Base-by-base conservation (phyloP, 1,284 basidiomycete genomes). In the Calocybe gambosa region DNA sequence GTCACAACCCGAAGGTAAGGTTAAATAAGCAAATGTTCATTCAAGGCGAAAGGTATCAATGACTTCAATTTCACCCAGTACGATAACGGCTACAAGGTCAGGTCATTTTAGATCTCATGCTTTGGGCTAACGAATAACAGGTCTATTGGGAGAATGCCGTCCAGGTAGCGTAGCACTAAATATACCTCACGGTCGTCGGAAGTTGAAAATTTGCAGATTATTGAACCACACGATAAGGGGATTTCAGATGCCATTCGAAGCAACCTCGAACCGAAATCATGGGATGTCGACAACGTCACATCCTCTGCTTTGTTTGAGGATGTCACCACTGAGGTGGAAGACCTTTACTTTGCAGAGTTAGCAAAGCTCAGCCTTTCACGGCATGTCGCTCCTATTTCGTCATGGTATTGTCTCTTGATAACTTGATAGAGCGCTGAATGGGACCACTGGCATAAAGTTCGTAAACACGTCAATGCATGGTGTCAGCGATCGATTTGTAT, bases 381-480 rank as follows among this genome's bases (percentile, higher is more conserved):
- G 82, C 82, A 57, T 9, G 63, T 58, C 5, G n/a, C 16, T 26
- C 29, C 15, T 13, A 35, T 37, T 39, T 29, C 19, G 19, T 34
- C 28, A 7, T 18, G 13, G 6, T 29, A 16, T 23, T 20, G 38
- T 39, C 35, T 39, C 26, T 37, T 16, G 9, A 8, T 44, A 12
- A 16, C 21, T 7, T 23, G 19, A 8, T 42, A 77, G 73, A 40
- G 46, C 59, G 13, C 47, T 69, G 26, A 65, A 67, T 43, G 45
- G 58, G 21, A 49, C 46, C 16, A 50, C 51, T 8, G 19, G 56
- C 1, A 44, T 78, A 49, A 72, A 67, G 47, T 83, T 92, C 54
- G 82, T 89, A 20, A 90, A 89, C 58, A 93, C 90, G 0, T 86
- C 89, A 0, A 83, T 93, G 85, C 89, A 93, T 55, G 89, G 89